Evolutionary conservation across 2,329 filamentous ascomycete species (phyloP), one percentile per base, ranked within the genome.

Genomic region (Fusarium agapanthi): DNA sequence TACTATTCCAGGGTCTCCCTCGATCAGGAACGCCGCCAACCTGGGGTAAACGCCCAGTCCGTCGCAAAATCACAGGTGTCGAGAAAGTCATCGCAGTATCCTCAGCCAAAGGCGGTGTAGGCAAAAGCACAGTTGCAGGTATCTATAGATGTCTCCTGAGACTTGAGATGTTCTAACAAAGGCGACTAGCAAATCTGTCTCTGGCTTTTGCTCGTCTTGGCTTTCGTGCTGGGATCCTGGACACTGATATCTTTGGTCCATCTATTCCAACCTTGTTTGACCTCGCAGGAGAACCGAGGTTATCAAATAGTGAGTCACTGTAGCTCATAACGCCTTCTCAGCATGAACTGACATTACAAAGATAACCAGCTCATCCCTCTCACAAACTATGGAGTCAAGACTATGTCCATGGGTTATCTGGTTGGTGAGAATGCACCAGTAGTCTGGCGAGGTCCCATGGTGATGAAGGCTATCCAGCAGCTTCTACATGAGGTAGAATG

Each of bases 381-480:
- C 30, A 95, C 93, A 28, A 97, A 97, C 79, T 98, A 98, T 84
- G 96, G 96, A 44, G 88, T 99, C 63, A 97, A 97, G 83, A 97
- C 95, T 61, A 99, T 99, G 96, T 98, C 95, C 0, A 98, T 99
- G 93, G 96, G 96, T 55, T 98, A 97, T 74, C 88, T 99, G 2
- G 90, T 97, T 3, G 89, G 89, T 26, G 91, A 94, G 73, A 88
- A 90, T 16, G 92, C 93, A 10, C 94, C 95, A 0, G 92, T 99
- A 22, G 95, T 96, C 37, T 99, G 96, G 96, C 90, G 96, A 57
- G 96, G 96, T 0, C 88, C 97, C 6, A 98, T 99, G 95, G 93
- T 98, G 20, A 97, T 97, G 88, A 99, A 98, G 79, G 96, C 96
- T 0, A 88, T 99, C 72, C 95, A 98, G 75, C 96, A 99, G 80